Evolutionary conservation across 2,329 filamentous ascomycete genomes (phyloP), one percentile per base, ranked within the genome.

Genomic region (Colletotrichum truncatum): DNA sequence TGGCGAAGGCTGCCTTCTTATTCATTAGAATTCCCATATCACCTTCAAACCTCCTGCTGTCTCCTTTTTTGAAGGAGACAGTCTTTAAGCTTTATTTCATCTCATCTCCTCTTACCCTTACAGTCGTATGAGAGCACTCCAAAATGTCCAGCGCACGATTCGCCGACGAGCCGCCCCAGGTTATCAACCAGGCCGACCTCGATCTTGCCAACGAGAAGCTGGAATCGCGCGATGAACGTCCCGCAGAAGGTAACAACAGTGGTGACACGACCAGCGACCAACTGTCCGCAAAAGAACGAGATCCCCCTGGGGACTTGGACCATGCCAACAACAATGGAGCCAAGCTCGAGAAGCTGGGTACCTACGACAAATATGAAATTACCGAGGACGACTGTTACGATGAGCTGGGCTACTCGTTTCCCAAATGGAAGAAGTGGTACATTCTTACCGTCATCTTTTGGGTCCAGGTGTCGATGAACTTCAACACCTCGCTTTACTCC

Each of bases 401-500:
- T 18, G 82, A 92, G 72, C 82, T 93, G 0, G 90, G 89, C 54
- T 92, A 84, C 73, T 80, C 81, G 8, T 93, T 87, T 68, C 79
- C 89, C 0, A 75, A 69, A 11, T 84, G 78, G 79, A 90, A 88
- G 78, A 93, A 93, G 78, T 93, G 91, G 90, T 87, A 82, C 72
- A 91, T 93, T 70, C 84, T 93, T 60, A 84, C 84, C n/a, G 84
- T 92, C 74, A 91, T 93, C 75, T 92, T 92, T 80, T 68, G 89
- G 70, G 89, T 93, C 4, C 91, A 93, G 73, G 86, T 89, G 2
- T 92, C 90, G 4, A 93, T 93, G 90, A 93, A 93, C 80, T 91
- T 93, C 82, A 93, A 93, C 79, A 91, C 90, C 4, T 90, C 87
- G 54, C 82, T 93, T 6, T 93, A 92, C 78, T 91, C 89, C 21